phyloP scores from a whole-genome alignment of 2,329 filamentous ascomycete genomes.

The Ophiostoma sp. region DNA sequence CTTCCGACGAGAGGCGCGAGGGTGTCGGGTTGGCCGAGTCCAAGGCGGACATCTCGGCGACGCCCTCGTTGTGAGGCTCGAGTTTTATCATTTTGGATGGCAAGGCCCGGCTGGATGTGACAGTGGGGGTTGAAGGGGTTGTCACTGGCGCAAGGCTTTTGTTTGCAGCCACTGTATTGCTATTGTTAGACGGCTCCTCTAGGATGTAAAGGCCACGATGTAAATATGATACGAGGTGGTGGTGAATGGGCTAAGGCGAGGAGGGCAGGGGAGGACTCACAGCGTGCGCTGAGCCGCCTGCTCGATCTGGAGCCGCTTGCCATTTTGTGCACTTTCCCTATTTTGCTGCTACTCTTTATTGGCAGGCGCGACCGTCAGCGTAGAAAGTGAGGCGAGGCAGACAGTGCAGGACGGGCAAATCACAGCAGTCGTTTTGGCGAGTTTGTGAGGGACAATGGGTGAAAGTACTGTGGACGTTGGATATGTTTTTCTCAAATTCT shows the following conservation, averaged over 20 bases:
- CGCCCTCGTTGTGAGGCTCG: slow-evolving; percentile 25
- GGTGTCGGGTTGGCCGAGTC: slow-evolving; percentile 37
- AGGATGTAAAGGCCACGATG: too few relatives aligned
- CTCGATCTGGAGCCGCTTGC: neutral
- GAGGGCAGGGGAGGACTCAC: slow-evolving; percentile 11
- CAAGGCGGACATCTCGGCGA: slow-evolving; percentile 31
- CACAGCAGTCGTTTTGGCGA: neutral
- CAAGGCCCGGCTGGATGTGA: slow-evolving; percentile 14
- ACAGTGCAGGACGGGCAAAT: neutral
- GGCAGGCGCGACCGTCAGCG: neutral
- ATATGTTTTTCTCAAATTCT: neutral
- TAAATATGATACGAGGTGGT: neutral
- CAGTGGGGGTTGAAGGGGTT: slow-evolving; percentile 8
- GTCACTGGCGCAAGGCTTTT: neutral
- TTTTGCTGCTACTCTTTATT: neutral
- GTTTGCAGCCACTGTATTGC: slow-evolving; percentile 1
- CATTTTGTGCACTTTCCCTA: neutral
- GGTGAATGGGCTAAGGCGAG: neutral
- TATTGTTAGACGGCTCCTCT: neutral
- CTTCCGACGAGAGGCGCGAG: slow-evolving; percentile 34
- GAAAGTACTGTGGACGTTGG: neutral
- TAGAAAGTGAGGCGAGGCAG: neutral
- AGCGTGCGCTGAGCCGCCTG: slow-evolving; percentile 19
- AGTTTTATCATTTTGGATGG: neutral
- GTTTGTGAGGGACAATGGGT: neutral